Evolutionary conservation across 495 filamentous ascomycete species (phyloP), one percentile per base, ranked within the genome.

Genomic region (Talaromyces trachyspermus): DNA sequence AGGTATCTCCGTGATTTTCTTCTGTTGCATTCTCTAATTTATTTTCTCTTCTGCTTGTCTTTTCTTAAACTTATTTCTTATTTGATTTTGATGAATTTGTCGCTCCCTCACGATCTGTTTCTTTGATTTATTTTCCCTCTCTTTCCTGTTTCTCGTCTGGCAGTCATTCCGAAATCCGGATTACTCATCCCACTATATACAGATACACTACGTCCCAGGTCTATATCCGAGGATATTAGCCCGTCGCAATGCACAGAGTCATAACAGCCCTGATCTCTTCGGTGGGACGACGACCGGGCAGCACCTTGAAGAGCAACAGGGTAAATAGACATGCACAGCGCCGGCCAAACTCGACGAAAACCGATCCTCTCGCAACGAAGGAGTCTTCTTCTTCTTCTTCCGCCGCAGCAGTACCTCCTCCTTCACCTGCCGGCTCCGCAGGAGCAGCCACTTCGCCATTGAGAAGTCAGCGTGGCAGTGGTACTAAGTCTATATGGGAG

Each of bases 401-500:
- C 2, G 38, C 46, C 18, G 42, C 44, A 37, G 17, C 46, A 29
- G 49, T 18, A 43, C 40, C 54, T 7, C 30, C 40, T 9, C 42
- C 57, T 2, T 35, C 45, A 32, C 46, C 52, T 6, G 55, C 57
- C 5, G 57, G 49, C 7, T 46, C 51, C 46, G 65, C 72, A 18
- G 63, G 75, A 14, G 61, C 70, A 30, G 63, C 65, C 26, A 56
- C 71, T 4, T 64, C 69, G 11, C 55, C 74, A 38, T 76, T 40
- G n/a, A n/a, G n/a, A n/a, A n/a, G n/a, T n/a, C n/a, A n/a, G n/a
- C n/a, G n/a, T n/a, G n/a, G n/a, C n/a, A n/a, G n/a, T n/a, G n/a
- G n/a, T n/a, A n/a, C n/a, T 0, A 20, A 23, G 6, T 76, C 78
- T 3, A 50, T 86, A 26, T 75, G 78, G 18, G 65, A 79, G 47